Conservation (phyloP, 176 grass and related monocot genomes). For the Ensete ventricosum region DNA sequence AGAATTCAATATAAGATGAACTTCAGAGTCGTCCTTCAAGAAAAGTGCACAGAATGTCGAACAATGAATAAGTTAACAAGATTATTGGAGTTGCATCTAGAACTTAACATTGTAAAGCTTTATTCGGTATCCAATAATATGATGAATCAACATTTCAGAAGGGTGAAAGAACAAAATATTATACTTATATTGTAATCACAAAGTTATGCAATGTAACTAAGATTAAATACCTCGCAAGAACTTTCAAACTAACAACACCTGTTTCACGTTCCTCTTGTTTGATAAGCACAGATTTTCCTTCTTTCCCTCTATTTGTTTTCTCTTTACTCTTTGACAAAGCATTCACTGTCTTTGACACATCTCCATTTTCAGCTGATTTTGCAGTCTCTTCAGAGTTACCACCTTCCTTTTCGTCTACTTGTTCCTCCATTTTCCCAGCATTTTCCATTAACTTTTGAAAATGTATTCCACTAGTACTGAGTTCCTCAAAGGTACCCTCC, state of each 20-base stretch:
- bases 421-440: constrained; percentile 99
- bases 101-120: not conserved
- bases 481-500: constrained; percentile 92
- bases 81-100: not conserved
- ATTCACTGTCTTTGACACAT: constrained; percentile 24
- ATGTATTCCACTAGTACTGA: constrained; percentile 64
- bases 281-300: constrained; percentile 82
- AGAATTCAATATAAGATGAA: no score
- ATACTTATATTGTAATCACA: not conserved
- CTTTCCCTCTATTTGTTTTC: constrained; percentile 50
- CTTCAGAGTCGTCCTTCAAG: no score
- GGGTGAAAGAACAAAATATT: not conserved
- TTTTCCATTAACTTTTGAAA: constrained; percentile 99
- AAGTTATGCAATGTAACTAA: not conserved
- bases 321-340: constrained; percentile 38
- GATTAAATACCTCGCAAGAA: constrained; percentile 76
- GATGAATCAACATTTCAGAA: not conserved
- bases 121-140: not conserved
- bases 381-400: constrained; percentile 27
- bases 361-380: constrained; percentile 53
- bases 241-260: constrained; percentile 76
- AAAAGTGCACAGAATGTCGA: not conserved
- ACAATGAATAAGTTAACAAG: not conserved
- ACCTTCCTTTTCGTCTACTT: constrained; percentile 62
- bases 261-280: constrained; percentile 99